Evolutionary conservation across 2,329 filamentous ascomycete genomes (phyloP).

Genomic region (Aspergillus ochraceoroseus): DNA sequence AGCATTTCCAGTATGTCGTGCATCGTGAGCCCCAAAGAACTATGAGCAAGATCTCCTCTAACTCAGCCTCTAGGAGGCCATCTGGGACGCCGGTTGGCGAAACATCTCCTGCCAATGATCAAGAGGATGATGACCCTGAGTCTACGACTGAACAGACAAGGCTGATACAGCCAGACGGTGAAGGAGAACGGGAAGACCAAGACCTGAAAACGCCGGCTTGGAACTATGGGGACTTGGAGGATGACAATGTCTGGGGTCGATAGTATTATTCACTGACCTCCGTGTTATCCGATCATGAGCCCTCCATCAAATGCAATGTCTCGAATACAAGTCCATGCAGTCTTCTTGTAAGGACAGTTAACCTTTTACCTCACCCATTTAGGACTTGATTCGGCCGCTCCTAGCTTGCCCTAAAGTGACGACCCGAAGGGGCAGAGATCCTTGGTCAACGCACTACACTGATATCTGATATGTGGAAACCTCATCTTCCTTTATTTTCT

Average conservation of each 20-base stretch:
- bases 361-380: too few species aligned
- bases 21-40: conserved; percentile 8
- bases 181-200: conserved; percentile 11
- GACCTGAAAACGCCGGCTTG: conserved; percentile 20
- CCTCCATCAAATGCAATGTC: too few species aligned
- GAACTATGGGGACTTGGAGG: conserved; percentile 33
- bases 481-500: background rate
- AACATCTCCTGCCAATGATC: conserved; percentile 11
- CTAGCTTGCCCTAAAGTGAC: too few species aligned
- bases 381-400: too few species aligned
- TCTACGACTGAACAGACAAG: conserved; percentile 14
- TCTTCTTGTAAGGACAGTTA: too few species aligned
- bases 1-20: conserved; percentile 32
- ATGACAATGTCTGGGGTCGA: conserved; percentile 37
- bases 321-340: too few species aligned
- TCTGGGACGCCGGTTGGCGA: conserved; percentile 31
- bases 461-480: background rate
- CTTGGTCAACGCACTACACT: background rate
- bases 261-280: conserved; percentile 16
- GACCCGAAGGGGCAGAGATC: too few species aligned
- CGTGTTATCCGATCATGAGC: conserved; percentile 3
- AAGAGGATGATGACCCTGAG: conserved; percentile 14
- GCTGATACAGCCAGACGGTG: conserved; percentile 2
- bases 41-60: conserved; percentile 11
- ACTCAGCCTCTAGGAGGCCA: conserved; percentile 27